Evolutionary conservation across 371 early-diverging fungal genomes (phyloP), one percentile per base, ranked within the genome.

Genomic region (Mucor racemosus): DNA sequence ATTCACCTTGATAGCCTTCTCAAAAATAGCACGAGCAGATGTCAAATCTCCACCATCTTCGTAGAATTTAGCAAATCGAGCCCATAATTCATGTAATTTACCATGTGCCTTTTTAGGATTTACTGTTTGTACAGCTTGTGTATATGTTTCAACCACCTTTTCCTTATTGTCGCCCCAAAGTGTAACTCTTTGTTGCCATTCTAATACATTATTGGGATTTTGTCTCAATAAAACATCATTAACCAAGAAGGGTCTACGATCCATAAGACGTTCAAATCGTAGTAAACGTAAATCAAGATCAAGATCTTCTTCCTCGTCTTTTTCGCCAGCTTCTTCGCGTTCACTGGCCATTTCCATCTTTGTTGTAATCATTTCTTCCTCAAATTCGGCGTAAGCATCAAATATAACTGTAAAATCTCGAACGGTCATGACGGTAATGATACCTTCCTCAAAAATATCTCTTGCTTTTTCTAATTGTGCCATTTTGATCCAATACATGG

Each of bases 401-500:
- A 97, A 99, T 50, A 99, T 91, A 67, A 92, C 90, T 0, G 96
- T 90, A 63, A 99, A 99, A 75, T 98, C 98, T 21, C 94, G 88
- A n/a, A 97, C 94, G 0, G 94, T 96, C 73, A 77, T 82, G 14
- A 97, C 98, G 0, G 83, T 83, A 1, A 80, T 82, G 48, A 98
- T 81, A 0, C 93, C 98, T 73, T 98, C 97, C 79, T 97, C 98
- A 68, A 91, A 99, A 3, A 97, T 92, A 73, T 95, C 97, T 15
- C 97, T 77, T 1, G 95, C 92, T 64, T 86, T 91, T 70, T 97
- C 98, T 58, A 93, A 81, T 62, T 90, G 88, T 15, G 88, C 91
- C 56, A 85, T 80, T 48, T 91, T 82, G 39, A 95, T 92, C 86
- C 90, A 93, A 72, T 91, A 94, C 73, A 85, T 85, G 7, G 96